Evolutionary conservation across 768 basidiomycete genomes (phyloP), one percentile per base, ranked within the genome.

Genomic region (Rhodotorula babjevae): DNA sequence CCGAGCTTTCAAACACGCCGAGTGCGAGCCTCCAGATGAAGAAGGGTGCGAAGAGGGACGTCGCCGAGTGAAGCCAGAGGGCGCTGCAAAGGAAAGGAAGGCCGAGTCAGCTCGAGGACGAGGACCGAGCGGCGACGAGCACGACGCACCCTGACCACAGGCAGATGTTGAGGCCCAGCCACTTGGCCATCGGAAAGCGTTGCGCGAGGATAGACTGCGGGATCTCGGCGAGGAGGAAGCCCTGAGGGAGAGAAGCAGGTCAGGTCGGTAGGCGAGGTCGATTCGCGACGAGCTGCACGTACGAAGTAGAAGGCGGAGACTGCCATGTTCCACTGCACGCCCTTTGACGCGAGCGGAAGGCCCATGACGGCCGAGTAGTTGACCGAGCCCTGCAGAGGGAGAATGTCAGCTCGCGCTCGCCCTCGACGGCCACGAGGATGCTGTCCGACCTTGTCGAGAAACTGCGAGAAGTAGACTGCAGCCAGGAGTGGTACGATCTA

Each of bases 361-460:
- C 86, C 86, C 87, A 88, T 88, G 69, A 89, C 85, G 74, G 87
- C 87, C 63, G 19, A 53, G 82, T 88, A 88, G 78, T 88, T 88
- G 52, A 89, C 78, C 23, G 87, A 85, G 8, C 87, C 87, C 57
- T 31, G 33, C 18, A 25, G 16, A 23, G 11, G 4, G 36, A 21
- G 21, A 29, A 31, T 14, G 29, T 10, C 1, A 27, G 29, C n/a
- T 1, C 2, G 25, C 50, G 23, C 14, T 9, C 5, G 6, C 9
- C 44, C 8, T 46, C 44, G 44, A 52, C 2, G 23, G 50, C 21
- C 3, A 29, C 1, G 29, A 4, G 2, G 2, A 15, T 33, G 23
- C 57, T n/a, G n/a, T n/a, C n/a, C n/a, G n/a, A 36, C 57, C 82
- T 89, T 89, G 79, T 89, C 88, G 86, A 88, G 78, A 74, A 85